Evolutionary conservation across 371 early-diverging fungal genomes (phyloP), one percentile per base, ranked within the genome.

Genomic region (Lichtheimia ornata): DNA sequence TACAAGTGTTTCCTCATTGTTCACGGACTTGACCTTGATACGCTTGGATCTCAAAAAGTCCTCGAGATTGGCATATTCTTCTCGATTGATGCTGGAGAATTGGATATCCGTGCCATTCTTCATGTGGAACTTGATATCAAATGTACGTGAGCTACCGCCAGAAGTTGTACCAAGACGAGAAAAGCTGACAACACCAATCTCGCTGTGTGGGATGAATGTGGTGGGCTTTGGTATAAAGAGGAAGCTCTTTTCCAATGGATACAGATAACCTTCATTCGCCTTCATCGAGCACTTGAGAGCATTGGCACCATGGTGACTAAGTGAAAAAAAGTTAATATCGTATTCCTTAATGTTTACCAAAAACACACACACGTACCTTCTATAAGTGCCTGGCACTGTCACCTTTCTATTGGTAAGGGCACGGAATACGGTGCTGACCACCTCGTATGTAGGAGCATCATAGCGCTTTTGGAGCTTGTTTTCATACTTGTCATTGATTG

Each of bases 211-310:
- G 50, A 99, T 91, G 44, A 87, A 91, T 49, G 93, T 91, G 22
- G 96, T 84, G 0, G 97, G 97, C 72, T 99, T 99, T 49, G 99
- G 97, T 45, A 99, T 86, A 69, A 99, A 98, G 49, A 99, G 56
- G 65, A 99, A 86, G 24, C 90, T 88, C 66, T 92, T 92, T 62
- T 95, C 96, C 56, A 99, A 83, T 2, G 97, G 97, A 71, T 97
- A 99, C 27, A 99, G 75, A 62, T 89, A 89, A 45, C 98, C 98
- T 78, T 99, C 99, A 82, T 94, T 97, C 52, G 99, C 98, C 78
- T 99, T 99, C 81, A 92, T 87, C 17, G 97, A 96, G 67, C 98
- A 98, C 74, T 97, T 98, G 66, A 99, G 75, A 11, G 95, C 94
- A 60, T 83, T 81, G n/a, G 86, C 79, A 22, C 87, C 87, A 63